phyloP scores from a whole-genome alignment of 805 yeast genomes.

The Teunomyces aglyptinius region DNA sequence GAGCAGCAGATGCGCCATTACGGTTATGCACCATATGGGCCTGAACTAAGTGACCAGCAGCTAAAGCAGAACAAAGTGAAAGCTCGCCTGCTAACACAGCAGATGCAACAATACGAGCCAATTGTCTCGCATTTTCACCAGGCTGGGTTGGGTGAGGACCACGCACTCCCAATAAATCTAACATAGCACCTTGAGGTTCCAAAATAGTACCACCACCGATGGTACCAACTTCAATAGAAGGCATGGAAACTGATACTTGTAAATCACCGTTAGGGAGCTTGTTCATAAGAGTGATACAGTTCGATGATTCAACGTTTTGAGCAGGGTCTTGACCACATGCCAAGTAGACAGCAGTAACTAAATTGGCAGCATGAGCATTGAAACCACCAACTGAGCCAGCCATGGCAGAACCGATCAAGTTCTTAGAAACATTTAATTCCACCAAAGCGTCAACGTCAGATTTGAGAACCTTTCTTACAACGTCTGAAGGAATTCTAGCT shows the following conservation, averaged over 20 bases:
- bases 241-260: constrained; percentile 96
- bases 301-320: constrained; percentile 95
- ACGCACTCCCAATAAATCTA: constrained; percentile 88
- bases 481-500: constrained; percentile 80
- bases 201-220: constrained; percentile 98
- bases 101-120: constrained; percentile 89
- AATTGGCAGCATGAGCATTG: constrained; percentile 96
- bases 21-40: constrained; percentile 97
- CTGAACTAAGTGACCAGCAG: constrained; percentile 97
- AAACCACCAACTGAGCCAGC: constrained; percentile 98
- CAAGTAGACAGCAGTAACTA: constrained; percentile 88
- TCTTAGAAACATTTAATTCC: constrained; percentile 83
- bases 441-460: constrained; percentile 91
- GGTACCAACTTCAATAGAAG: constrained; percentile 97
- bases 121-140: constrained; percentile 90
- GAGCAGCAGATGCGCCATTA: constrained; percentile 44
- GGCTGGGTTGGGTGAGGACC: constrained; percentile 95
- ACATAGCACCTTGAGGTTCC: constrained; percentile 96
- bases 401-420: constrained; percentile 95
- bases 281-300: constrained; percentile 94
- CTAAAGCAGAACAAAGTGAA: constrained; percentile 91
- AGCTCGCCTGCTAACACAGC: constrained; percentile 96
- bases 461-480: constrained; percentile 79
- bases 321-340: constrained; percentile 99
- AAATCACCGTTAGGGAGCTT: constrained; percentile 72